A percentile compares a stretch with the other conserved stretches of the same genome.
phyloP scores from a whole-genome alignment of 148 eudicot species.

The Selenicereus undatus region DNA sequence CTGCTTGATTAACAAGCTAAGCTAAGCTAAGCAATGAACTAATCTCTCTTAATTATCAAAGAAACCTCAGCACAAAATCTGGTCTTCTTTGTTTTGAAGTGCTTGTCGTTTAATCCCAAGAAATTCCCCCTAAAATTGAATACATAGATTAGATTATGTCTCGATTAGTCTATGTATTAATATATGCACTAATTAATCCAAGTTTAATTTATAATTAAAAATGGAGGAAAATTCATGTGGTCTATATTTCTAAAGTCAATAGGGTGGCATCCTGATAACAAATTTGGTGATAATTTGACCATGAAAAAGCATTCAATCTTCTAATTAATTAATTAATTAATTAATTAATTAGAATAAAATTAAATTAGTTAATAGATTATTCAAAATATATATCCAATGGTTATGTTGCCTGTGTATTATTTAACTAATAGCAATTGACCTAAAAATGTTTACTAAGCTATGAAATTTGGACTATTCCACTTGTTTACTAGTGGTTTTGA shows the following conservation, averaged over 20 bases:
- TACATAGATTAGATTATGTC: neutral
- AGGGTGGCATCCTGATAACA: neutral
- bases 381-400: neutral
- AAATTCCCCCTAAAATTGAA: too few relatives aligned
- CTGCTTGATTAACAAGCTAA: neutral
- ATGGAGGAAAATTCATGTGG: neutral
- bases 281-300: slow-evolving; percentile 1
- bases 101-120: neutral
- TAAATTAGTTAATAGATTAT: too few relatives aligned
- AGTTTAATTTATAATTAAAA: neutral
- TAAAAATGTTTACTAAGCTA: neutral
- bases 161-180: neutral
- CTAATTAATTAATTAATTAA: too few relatives aligned
- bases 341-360: too few relatives aligned
- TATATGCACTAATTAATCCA: neutral
- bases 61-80: neutral
- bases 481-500: neutral
- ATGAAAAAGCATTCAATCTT: neutral
- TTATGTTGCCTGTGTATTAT: neutral
- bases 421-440: neutral
- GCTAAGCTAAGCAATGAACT: neutral
- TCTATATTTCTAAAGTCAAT: neutral
- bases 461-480: neutral
- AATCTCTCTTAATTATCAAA: neutral
- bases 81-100: neutral